Percentiles rank a stretch among this genome's conserved stretches.
Evolutionary conservation across 2,329 filamentous ascomycete species (phyloP).

Genomic region (Microascus cirrosus): DNA sequence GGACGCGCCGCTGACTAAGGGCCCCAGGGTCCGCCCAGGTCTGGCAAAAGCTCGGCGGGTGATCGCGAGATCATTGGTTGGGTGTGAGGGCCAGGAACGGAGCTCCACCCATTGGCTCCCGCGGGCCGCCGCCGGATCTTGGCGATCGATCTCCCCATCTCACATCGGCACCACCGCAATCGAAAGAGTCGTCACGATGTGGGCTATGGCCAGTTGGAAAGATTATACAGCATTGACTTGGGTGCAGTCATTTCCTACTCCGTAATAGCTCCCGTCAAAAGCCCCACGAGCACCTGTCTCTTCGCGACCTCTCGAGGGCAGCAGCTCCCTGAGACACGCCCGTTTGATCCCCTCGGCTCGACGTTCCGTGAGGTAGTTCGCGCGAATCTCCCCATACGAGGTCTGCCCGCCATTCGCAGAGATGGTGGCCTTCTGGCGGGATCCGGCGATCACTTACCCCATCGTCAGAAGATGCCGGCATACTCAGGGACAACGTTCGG

Average conservation of each 20-base stretch:
- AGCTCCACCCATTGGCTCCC: background rate
- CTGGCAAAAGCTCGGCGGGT: background rate
- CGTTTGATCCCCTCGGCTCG: conserved; percentile 1
- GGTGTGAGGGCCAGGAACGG: background rate
- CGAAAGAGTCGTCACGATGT: background rate
- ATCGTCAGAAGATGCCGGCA: background rate
- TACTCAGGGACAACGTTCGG: background rate
- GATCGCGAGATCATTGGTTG: background rate
- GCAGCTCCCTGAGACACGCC: background rate
- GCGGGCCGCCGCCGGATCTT: background rate
- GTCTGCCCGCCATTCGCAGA: background rate
- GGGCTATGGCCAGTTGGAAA: background rate
- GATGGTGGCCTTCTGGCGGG: background rate
- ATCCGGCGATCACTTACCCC: background rate
- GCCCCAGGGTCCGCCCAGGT: background rate
- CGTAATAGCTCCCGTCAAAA: too few species aligned
- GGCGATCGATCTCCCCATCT: background rate
- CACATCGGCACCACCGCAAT: background rate
- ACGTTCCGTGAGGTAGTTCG: background rate
- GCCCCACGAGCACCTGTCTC: background rate
- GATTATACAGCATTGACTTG: background rate
- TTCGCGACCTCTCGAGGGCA: too few species aligned
- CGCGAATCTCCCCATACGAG: background rate
- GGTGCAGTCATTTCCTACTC: background rate
- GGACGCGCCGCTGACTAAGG: conserved; percentile 4